phyloP scores from a whole-genome alignment of 1,284 basidiomycete species.

The Grifola frondosa region DNA sequence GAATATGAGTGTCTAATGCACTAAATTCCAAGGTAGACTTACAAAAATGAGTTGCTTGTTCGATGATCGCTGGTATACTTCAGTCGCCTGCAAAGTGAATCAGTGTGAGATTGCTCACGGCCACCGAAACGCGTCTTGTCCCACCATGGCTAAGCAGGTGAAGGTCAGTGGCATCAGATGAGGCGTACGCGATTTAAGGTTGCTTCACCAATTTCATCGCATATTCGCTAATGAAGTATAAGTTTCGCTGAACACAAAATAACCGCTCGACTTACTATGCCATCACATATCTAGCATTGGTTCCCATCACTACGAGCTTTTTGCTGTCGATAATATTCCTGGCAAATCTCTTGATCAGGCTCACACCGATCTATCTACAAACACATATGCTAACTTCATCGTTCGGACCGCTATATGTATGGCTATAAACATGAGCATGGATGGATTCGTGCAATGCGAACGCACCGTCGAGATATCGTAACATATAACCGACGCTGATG shows the following conservation, averaged over 20 bases:
- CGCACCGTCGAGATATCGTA: slow-evolving; percentile 49
- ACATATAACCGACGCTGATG: slow-evolving; percentile 44
- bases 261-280: slow-evolving; percentile 54
- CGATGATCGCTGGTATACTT: slow-evolving; percentile 44
- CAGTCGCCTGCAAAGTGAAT: neutral
- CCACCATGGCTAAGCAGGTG: slow-evolving; percentile 41
- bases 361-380: neutral
- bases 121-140: slow-evolving; percentile 42
- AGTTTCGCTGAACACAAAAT: neutral
- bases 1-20: neutral
- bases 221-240: slow-evolving; percentile 21
- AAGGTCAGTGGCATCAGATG: neutral
- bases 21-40: neutral
- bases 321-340: slow-evolving; percentile 56
- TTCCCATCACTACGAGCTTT: slow-evolving; percentile 63
- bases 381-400: slow-evolving; percentile 46
- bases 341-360: neutral
- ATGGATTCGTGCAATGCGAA: neutral
- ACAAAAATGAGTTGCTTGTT: slow-evolving; percentile 64
- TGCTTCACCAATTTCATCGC: slow-evolving; percentile 37
- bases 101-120: slow-evolving; percentile 31
- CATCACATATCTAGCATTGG: slow-evolving; percentile 60
- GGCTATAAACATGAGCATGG: neutral
- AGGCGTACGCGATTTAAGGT: neutral
- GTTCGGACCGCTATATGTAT: slow-evolving; percentile 47